These are phyloP conservation scores for Melastoma malabathricum DNA, from an alignment of 345 rosid species.

Conservation along the genomic window DNA sequence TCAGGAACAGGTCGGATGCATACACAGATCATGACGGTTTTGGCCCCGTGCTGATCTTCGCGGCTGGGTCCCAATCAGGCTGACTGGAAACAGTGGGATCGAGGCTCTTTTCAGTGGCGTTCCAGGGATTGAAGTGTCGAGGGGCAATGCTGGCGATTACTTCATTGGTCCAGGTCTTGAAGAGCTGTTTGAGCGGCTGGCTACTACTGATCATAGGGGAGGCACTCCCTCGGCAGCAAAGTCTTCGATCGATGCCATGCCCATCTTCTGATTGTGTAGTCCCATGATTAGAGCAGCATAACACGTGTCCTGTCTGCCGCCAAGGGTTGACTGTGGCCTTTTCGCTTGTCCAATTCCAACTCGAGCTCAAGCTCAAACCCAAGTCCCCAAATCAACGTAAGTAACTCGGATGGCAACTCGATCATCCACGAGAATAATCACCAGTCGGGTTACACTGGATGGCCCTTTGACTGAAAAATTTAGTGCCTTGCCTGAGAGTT, in stretches of 20 bases:
- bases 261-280: conserved; percentile 54
- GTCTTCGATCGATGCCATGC: conserved; percentile 55
- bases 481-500: background rate
- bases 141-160: conserved; percentile 65
- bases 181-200: conserved; percentile 60
- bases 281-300: conserved; percentile 72
- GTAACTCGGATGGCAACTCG: conserved; percentile 34
- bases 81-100: conserved; percentile 53
- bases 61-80: conserved; percentile 70
- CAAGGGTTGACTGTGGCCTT: conserved; percentile 89
- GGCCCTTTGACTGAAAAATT: conserved; percentile 55
- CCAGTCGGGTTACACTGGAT: conserved; percentile 56
- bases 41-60: conserved; percentile 60
- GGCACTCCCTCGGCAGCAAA: conserved; percentile 61
- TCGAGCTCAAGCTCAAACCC: conserved; percentile 1
- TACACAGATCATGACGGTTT: conserved; percentile 37
- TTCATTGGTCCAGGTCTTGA: conserved; percentile 74
- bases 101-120: conserved; percentile 58
- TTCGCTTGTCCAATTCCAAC: conserved; percentile 62
- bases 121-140: conserved; percentile 55
- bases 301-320: conserved; percentile 81
- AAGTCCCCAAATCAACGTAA: conserved; percentile 26
- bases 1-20: conserved; percentile 40
- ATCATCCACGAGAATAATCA: conserved; percentile 38
- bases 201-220: conserved; percentile 24